Evolutionary conservation across 371 early-diverging fungal genomes (phyloP), one percentile per base, ranked within the genome.

Genomic region (Mucor irregularis): DNA sequence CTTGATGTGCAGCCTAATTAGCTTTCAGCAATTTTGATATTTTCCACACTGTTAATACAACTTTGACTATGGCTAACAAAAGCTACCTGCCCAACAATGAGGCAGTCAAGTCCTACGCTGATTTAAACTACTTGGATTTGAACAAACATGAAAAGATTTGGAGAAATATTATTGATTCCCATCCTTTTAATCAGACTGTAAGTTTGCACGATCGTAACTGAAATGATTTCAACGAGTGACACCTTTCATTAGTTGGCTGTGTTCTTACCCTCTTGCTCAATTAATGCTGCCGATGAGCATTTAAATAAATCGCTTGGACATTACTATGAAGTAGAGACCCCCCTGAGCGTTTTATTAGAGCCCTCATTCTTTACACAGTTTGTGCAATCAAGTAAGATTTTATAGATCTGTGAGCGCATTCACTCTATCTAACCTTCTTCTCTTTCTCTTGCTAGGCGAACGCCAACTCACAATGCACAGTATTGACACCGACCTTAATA

Each of bases 111-210:
- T 69, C 69, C 10, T 43, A 54, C 39, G 40, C 44, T n/a, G 58
- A 64, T 33, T 35, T 71, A 33, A 59, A 62, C 44, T 60, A 58
- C 43, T 24, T 74, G 25, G 67, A 70, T 31, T 28, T 74, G 24
- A 52, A 66, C 39, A 28, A 59, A n/a, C 62, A 66, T 28, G 53
- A 58, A 8, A 25, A 35, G 1, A 56, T 65, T n/a, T 68, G 65
- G 65, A 56, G 61, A 46, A 49, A 56, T 10, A 31, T 67, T 10
- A 80, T 84, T 28, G 49, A 67, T 14, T 49, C 62, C 4, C 84
- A 84, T 52, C 74, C 80, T 13, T 84, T 81, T 37, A 84, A 84
- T 63, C 72, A 77, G 52, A 63, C 65, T 47, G 81, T 82, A 76
- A 25, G 16, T 19, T 34, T 30, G 38, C 42, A 22, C 14, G 21